These are phyloP conservation scores for Fusarium transvaalense DNA, from an alignment of 2,329 filamentous ascomycete genomes.

Conservation along the genomic window DNA sequence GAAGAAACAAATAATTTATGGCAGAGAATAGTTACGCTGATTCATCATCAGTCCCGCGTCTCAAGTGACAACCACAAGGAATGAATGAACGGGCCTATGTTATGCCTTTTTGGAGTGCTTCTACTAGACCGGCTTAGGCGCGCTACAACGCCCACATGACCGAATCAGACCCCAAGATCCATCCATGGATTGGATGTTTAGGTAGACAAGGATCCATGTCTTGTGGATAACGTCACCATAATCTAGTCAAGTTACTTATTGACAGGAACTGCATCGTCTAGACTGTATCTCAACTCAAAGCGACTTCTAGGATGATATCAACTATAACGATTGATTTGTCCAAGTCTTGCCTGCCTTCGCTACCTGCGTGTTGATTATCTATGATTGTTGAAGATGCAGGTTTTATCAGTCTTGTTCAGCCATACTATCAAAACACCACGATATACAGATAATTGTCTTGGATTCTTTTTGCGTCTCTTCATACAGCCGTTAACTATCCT, in stretches of 20 bases:
- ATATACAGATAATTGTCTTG: background rate
- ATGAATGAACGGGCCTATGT: constrained; percentile 5
- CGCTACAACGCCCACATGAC: constrained; percentile 30
- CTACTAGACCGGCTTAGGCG: constrained; percentile 23
- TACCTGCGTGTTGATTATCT: background rate
- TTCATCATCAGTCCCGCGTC: constrained; percentile 26
- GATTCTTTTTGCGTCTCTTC: background rate
- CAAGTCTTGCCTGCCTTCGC: background rate
- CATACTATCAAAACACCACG: background rate
- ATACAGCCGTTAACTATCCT: background rate
- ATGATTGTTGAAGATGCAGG: background rate
- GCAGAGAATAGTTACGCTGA: background rate
- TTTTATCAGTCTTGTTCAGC: background rate
- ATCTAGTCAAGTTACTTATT: too few relatives aligned
- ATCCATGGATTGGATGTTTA: too few relatives aligned
- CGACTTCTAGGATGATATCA: background rate
- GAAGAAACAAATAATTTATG: background rate
- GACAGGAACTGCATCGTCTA: background rate
- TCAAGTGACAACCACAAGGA: constrained; percentile 18
- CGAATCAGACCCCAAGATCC: constrained; percentile 29
- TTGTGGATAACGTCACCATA: constrained; percentile 35
- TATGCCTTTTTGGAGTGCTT: constrained; percentile 1
- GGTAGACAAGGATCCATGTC: constrained; percentile 9
- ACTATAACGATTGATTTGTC: background rate
- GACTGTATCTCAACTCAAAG: background rate